These are phyloP conservation scores for Mucor circinelloides DNA, from an alignment of 371 early-diverging fungal genomes.

Conservation along the genomic window DNA sequence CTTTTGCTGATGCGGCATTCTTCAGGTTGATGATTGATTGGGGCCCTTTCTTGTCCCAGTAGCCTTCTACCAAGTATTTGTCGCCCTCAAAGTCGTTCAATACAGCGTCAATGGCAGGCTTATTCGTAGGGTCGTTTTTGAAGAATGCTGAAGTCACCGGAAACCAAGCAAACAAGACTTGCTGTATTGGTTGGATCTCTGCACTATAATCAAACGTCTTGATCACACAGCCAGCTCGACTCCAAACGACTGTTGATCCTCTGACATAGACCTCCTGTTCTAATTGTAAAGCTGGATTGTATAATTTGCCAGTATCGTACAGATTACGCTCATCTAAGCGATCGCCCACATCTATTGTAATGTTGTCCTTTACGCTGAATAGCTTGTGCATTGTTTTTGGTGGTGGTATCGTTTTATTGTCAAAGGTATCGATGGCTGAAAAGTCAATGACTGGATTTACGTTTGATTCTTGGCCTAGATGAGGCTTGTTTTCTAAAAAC, in stretches of 20 bases:
- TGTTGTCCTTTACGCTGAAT: conserved; percentile 1
- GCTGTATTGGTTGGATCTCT: conserved; percentile 37
- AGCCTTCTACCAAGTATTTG: conserved; percentile 2
- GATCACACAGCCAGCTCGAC: conserved; percentile 38
- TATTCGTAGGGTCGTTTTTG: conserved; percentile 17
- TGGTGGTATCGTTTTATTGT: background rate
- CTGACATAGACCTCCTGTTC: conserved; percentile 48
- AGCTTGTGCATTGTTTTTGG: conserved; percentile 6
- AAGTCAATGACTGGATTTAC: conserved; percentile 11
- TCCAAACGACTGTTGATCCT: conserved; percentile 55
- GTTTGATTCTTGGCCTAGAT: conserved; percentile 1
- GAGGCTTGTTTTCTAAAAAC: background rate
- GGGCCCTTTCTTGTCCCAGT: conserved; percentile 10
- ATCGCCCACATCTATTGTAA: background rate
- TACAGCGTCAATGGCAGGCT: background rate
- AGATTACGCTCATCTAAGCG: background rate
- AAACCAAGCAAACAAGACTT: conserved; percentile 56
- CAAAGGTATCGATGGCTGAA: background rate
- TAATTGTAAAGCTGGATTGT: conserved; percentile 6
- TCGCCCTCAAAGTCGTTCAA: background rate
- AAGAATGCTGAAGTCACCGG: conserved; percentile 7
- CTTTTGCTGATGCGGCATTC: background rate
- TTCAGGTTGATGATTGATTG: conserved; percentile 10
- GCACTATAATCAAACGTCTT: conserved; percentile 42
- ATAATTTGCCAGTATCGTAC: background rate